Evolutionary conservation across 2,329 filamentous ascomycete genomes (phyloP).

Genomic region (Orbilia quercus): DNA sequence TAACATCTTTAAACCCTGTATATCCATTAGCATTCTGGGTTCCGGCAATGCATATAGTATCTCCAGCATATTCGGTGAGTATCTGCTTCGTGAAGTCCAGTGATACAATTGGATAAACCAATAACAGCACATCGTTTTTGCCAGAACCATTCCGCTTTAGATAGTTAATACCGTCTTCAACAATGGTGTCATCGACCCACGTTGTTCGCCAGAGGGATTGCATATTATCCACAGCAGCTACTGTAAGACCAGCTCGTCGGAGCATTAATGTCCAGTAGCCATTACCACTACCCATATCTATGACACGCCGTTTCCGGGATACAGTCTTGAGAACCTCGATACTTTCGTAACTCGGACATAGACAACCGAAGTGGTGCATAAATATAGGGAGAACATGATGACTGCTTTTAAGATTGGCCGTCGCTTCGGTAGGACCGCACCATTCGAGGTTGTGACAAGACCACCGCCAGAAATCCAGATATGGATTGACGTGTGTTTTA

Average conservation of each 20-base stretch:
- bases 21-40: constrained; percentile 81
- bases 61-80: constrained; percentile 72
- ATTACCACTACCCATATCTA: constrained; percentile 77
- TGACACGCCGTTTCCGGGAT: constrained; percentile 68
- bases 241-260: constrained; percentile 69
- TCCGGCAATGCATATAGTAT: constrained; percentile 76
- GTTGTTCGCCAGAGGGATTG: constrained; percentile 75
- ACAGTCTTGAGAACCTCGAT: constrained; percentile 72
- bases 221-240: constrained; percentile 74
- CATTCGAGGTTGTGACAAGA: constrained; percentile 73
- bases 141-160: constrained; percentile 67
- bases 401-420: constrained; percentile 68
- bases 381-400: constrained; percentile 78
- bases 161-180: constrained; percentile 71
- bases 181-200: constrained; percentile 76
- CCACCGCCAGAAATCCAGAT: constrained; percentile 75
- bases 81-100: constrained; percentile 74
- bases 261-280: constrained; percentile 82
- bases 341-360: constrained; percentile 75
- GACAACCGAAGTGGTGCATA: constrained; percentile 83
- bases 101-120: constrained; percentile 79
- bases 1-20: constrained; percentile 74
- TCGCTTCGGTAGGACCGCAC: constrained; percentile 70
- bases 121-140: constrained; percentile 71
- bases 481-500: constrained; percentile 71